Conservation (phyloP, 352 stramenopile genomes). For the Aphanomyces invadans region DNA sequence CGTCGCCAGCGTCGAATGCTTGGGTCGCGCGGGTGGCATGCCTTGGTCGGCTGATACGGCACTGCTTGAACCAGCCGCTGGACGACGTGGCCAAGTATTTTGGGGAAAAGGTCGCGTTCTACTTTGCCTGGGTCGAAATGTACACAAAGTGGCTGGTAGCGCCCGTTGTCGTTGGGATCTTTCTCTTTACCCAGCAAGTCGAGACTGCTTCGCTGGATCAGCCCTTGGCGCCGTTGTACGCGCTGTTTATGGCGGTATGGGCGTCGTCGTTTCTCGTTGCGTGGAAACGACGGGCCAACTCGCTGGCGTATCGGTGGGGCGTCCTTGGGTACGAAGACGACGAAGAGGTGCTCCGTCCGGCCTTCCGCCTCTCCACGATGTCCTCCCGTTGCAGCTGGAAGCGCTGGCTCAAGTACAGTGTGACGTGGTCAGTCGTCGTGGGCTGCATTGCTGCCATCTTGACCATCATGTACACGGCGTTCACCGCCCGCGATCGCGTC, state of each 20-base stretch:
- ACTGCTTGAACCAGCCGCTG: conserved; percentile 64
- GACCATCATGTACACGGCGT: conserved; percentile 50
- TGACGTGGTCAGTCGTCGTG: conserved; percentile 58
- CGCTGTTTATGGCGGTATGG: conserved; percentile 87
- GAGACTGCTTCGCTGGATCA: conserved; percentile 60
- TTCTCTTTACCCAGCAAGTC: conserved; percentile 68
- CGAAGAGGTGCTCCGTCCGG: conserved; percentile 67
- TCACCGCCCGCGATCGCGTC: conserved; percentile 41
- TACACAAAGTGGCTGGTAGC: conserved; percentile 87
- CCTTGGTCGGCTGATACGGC: conserved; percentile 27
- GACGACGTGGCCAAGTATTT: conserved; percentile 87
- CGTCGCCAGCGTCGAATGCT: background rate
- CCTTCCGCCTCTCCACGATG: conserved; percentile 59
- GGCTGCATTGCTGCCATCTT: conserved; percentile 52
- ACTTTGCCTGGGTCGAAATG: conserved; percentile 89
- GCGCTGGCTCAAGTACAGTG: conserved; percentile 59
- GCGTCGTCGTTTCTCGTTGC: conserved; percentile 81
- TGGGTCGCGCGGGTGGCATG: background rate
- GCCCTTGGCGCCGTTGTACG: conserved; percentile 65
- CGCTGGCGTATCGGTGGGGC: conserved; percentile 84
- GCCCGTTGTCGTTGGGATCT: conserved; percentile 58
- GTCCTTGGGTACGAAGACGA: conserved; percentile 84
- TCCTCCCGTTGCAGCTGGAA: conserved; percentile 55
- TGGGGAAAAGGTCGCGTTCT: conserved; percentile 86
- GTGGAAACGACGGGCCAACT: conserved; percentile 68